These are phyloP conservation scores for Yarrowia sp. DNA, from an alignment of 805 yeast genomes.

Conservation along the genomic window DNA sequence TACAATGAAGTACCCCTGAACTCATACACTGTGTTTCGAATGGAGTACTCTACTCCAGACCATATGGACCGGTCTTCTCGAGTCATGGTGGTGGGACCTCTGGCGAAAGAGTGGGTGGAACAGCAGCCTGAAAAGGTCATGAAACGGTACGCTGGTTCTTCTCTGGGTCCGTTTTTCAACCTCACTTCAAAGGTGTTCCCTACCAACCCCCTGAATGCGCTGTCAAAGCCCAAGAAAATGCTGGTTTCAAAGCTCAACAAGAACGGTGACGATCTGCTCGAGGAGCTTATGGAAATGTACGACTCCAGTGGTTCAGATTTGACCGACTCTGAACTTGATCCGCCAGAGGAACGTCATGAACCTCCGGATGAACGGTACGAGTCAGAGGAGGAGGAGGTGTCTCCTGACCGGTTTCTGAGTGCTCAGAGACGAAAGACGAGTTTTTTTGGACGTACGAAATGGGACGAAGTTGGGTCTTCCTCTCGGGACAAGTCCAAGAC, in stretches of 20 bases:
- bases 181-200: constrained; percentile 2
- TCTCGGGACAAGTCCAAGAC: constrained; percentile 13
- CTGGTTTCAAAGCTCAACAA: constrained; percentile 1
- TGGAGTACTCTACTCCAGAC: constrained; percentile 35
- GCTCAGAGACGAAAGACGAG: constrained; percentile 3
- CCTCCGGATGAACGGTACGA: background rate
- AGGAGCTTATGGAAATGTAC: constrained; percentile 22
- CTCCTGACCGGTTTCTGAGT: constrained; percentile 3
- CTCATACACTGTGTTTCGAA: constrained; percentile 39
- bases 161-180: constrained; percentile 7
- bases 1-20: constrained; percentile 27
- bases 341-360: background rate
- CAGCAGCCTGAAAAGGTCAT: constrained; percentile 16
- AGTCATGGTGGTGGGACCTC: constrained; percentile 38
- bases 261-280: constrained; percentile 4
- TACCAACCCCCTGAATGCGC: background rate
- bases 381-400: constrained; percentile 1
- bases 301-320: constrained; percentile 1
- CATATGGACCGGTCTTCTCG: constrained; percentile 37
- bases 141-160: constrained; percentile 1
- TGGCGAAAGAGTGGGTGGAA: constrained; percentile 35
- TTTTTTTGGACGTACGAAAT: background rate
- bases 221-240: constrained; percentile 11
- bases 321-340: background rate
- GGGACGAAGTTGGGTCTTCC: constrained; percentile 5